Percentiles rank a stretch among this genome's conserved stretches.
Conservation (phyloP, 148 eudicot genomes). For the Arctostaphylos glauca region DNA sequence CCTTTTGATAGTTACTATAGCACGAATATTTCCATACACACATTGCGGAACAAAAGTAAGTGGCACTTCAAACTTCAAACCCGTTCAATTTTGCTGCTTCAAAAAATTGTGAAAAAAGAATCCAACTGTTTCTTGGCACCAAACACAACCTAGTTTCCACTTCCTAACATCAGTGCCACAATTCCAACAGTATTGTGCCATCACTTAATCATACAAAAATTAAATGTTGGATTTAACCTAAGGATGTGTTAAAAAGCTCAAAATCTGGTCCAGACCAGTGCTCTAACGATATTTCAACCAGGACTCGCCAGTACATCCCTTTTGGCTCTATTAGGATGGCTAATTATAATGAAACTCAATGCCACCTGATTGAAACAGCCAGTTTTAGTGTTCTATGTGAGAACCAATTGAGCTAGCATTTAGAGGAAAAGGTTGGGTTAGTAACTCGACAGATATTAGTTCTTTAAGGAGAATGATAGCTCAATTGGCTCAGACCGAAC, state of each 20-base stretch:
- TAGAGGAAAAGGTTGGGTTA: neutral
- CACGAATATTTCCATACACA: neutral
- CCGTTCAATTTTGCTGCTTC: neutral
- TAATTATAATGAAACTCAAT: neutral
- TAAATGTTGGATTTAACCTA: neutral
- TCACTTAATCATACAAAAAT: neutral
- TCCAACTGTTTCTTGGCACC: neutral
- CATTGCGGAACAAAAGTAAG: neutral
- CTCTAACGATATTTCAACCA: neutral
- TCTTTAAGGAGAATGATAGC: neutral
- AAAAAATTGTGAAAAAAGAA: neutral
- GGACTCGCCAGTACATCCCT: neutral
- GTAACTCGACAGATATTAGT: neutral
- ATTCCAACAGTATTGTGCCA: neutral
- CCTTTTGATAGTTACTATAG: neutral
- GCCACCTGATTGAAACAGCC: neutral
- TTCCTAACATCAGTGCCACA: neutral
- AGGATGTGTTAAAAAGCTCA: neutral
- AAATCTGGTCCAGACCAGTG: neutral
- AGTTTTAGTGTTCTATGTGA: neutral
- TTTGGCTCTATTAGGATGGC: neutral
- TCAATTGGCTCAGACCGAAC: too few species aligned
- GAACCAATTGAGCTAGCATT: constrained; percentile 5
- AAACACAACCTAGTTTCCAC: neutral
- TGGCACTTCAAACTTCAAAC: neutral